phyloP scores from a whole-genome alignment of 2,329 filamentous ascomycete species.

The Cordyceps farinosa region DNA sequence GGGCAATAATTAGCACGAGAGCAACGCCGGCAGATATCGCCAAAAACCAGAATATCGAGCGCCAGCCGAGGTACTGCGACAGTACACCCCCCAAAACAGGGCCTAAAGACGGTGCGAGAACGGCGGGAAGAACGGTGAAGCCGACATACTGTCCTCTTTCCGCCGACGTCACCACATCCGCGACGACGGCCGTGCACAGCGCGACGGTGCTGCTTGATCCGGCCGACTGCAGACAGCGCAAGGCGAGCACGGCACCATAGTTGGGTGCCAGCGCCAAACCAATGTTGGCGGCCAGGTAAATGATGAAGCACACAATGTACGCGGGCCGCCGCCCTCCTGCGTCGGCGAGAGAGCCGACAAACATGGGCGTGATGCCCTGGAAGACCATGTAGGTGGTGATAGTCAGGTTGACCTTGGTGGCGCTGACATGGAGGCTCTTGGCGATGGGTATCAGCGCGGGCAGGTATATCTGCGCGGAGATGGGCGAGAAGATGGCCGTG shows the following conservation, averaged over 20 bases:
- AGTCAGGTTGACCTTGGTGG: slow-evolving; percentile 45
- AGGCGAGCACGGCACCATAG: slow-evolving; percentile 48
- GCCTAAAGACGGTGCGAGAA: slow-evolving; percentile 47
- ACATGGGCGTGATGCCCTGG: slow-evolving; percentile 56
- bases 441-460: slow-evolving; percentile 50
- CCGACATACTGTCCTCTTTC: slow-evolving; percentile 61
- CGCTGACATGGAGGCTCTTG: slow-evolving; percentile 42
- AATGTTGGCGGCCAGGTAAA: slow-evolving; percentile 53
- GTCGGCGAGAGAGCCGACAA: slow-evolving; percentile 55
- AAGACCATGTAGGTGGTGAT: slow-evolving; percentile 57
- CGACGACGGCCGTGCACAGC: slow-evolving; percentile 55
- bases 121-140: slow-evolving; percentile 44
- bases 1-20: slow-evolving; percentile 40
- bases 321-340: slow-evolving; percentile 50
- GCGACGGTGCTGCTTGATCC: slow-evolving; percentile 59
- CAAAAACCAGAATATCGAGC: slow-evolving; percentile 60
- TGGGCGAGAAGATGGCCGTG: slow-evolving; percentile 43
- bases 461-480: slow-evolving; percentile 51
- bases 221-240: slow-evolving; percentile 55
- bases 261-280: slow-evolving; percentile 48
- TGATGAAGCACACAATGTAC: slow-evolving; percentile 49
- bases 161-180: slow-evolving; percentile 58
- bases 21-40: slow-evolving; percentile 43
- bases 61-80: slow-evolving; percentile 55
- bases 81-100: slow-evolving; percentile 59